phyloP scores from a whole-genome alignment of 2,329 filamentous ascomycete genomes.

The Periconia digitata region DNA sequence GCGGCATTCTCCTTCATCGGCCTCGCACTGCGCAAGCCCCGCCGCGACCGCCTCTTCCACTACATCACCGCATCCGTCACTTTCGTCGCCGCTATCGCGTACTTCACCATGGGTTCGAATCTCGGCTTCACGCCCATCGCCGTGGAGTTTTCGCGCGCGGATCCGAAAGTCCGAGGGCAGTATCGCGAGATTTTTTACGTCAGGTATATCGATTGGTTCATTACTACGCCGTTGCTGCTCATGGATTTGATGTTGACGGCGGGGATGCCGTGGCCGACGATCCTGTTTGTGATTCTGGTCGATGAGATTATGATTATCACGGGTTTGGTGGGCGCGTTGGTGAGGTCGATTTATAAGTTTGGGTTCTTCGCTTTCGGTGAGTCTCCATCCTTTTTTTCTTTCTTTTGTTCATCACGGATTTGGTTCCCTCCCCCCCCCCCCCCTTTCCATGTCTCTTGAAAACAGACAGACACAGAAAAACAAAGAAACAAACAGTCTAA shows the following conservation, averaged over 20 bases:
- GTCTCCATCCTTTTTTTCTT: conserved; percentile 1
- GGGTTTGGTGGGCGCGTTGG: conserved; percentile 66
- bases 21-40: conserved; percentile 56
- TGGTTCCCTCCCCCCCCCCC: background rate
- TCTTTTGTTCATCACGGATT: background rate
- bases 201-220: conserved; percentile 65
- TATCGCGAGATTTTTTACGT: conserved; percentile 68
- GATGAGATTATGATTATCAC: conserved; percentile 69
- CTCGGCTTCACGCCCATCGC: conserved; percentile 64
- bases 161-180: conserved; percentile 50
- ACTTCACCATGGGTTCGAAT: conserved; percentile 69
- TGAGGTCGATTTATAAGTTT: conserved; percentile 66
- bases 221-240: conserved; percentile 66
- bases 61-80: conserved; percentile 64
- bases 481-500: background rate
- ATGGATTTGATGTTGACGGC: conserved; percentile 64
- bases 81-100: conserved; percentile 62
- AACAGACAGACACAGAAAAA: no score
- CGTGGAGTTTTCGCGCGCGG: conserved; percentile 59
- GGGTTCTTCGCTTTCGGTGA: conserved; percentile 62
- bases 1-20: conserved; percentile 57
- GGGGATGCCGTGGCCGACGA: conserved; percentile 65
- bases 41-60: conserved; percentile 62
- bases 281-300: conserved; percentile 63
- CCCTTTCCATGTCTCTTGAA: background rate